Percentiles rank a stretch among this genome's conserved stretches.
Conservation (phyloP, 2,329 filamentous ascomycete genomes). For the Coniochaeta pulveracea region DNA sequence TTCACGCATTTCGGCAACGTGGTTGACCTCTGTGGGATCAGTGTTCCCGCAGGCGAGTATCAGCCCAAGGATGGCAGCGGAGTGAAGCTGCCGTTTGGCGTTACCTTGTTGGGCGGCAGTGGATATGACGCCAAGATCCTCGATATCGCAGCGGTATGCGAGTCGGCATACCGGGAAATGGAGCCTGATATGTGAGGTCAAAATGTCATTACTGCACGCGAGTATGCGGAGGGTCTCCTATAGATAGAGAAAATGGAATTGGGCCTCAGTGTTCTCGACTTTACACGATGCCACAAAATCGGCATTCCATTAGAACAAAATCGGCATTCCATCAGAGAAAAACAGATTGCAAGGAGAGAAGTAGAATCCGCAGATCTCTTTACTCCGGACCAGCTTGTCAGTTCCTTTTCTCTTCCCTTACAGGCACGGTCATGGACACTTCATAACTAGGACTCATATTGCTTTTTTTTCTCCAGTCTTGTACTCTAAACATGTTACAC, state of each 20-base stretch:
- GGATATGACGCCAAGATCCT: conserved; percentile 27
- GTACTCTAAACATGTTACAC: neutral
- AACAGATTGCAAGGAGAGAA: neutral
- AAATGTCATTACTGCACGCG: neutral
- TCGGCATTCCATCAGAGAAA: neutral
- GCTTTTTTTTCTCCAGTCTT: neutral
- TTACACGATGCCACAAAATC: neutral
- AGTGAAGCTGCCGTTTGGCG: conserved; percentile 26
- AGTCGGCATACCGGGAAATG: neutral
- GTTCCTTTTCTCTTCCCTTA: neutral
- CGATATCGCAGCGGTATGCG: conserved; percentile 14
- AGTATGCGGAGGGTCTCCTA: neutral
- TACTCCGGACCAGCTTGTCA: too few relatives aligned
- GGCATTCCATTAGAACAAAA: neutral
- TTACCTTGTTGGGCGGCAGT: conserved; percentile 27
- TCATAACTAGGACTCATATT: neutral
- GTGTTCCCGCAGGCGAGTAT: conserved; percentile 31
- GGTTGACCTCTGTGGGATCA: conserved; percentile 39
- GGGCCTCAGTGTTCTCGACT: neutral
- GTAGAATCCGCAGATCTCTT: neutral
- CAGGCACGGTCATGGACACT: neutral
- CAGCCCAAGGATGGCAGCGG: conserved; percentile 10
- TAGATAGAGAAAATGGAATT: conserved; percentile 1
- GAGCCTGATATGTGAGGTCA: neutral
- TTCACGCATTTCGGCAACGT: conserved; percentile 47